Base-by-base conservation (phyloP, 139 green algal genomes). In the Chlorella ohadii region DNA sequence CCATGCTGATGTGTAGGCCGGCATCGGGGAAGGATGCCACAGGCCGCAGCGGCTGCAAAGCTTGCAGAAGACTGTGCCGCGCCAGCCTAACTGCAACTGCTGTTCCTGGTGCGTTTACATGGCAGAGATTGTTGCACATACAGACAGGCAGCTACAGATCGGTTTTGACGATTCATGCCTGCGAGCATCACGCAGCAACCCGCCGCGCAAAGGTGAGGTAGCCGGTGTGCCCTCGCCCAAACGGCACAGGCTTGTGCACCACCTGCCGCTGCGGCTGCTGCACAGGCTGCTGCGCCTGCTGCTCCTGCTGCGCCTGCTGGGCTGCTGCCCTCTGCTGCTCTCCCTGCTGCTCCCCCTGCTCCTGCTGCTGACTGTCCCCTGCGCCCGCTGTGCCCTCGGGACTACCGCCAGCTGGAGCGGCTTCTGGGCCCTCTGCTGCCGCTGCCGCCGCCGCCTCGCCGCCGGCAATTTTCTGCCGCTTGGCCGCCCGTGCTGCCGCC, bases 141-240 rank as follows among this genome's bases (percentile, higher is more conserved):
- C n/a, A n/a, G n/a, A n/a, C n/a, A n/a, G n/a, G n/a, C n/a, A n/a
- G n/a, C n/a, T n/a, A n/a, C n/a, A n/a, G n/a, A n/a, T n/a, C n/a
- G n/a, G n/a, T n/a, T n/a, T n/a, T n/a, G n/a, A n/a, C n/a, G n/a
- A n/a, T n/a, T n/a, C n/a, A n/a, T 9, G 51, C 51, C 51, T 59
- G 51, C 12, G 11, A 13, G 11, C 51, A 23, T 59, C 15, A 59
- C 22, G 59, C 16, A 57, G 94, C 91, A 67, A 92, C 94, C 82
- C 91, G 92, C 23, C 93, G 83, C 1, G 94, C 96, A 90, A 98
- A 98, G 4, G 90, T 95, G 12, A 98, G 86, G 83, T 98, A 98
- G 0, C 95, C 96, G 6, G 96, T 98, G 84, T 98, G 96, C 0
- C 94, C 94, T 27, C 93, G 87, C 12, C 92, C 91, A 28, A 92